Base-by-base conservation (phyloP, 768 basidiomycete species). In the Neoboletus magnificus region DNA sequence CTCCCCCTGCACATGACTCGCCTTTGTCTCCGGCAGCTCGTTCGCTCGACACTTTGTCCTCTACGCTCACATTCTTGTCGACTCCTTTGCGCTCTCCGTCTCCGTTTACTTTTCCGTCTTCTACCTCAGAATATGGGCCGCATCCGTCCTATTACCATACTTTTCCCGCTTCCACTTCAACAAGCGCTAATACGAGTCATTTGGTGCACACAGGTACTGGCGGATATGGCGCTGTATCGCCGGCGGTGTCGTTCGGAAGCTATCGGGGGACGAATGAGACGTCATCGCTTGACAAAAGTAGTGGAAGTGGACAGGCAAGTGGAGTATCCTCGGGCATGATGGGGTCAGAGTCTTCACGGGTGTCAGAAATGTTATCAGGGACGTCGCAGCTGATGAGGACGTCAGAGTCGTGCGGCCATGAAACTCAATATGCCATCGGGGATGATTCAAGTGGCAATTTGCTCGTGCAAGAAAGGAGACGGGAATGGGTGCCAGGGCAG, bases 161-260 rank as follows among this genome's bases (percentile, higher is more conserved):
- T 40, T 50, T 15, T 52, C n/a, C 16, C 12, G 2, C 33, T 32
- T 48, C 55, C 18, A 1, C 32, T 20, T 20, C 53, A 10, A 25
- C 51, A 37, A 29, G 45, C 22, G 27, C 67, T 69, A 10, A 71
- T 40, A 12, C 40, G 2, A 35, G 37, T n/a, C 18, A 12, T 46
- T 16, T 42, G 29, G 9, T 37, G 5, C 16, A 30, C 11, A 41
- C 49, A 72, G 69, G 64, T 11, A 51, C 51, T 16, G 62, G 51
- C 41, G 52, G 49, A 30, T 41, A 61, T 20, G 57, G 56, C 16
- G 59, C 65, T 0, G 55, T 35, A 12, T 70, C 69, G 0, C 69
- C 69, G 0, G 55, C 60, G 4, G 61, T 57, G 29, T 72, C 71
- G 0, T 67, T 55, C 33, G 63, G 55, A 11, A 67, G 63, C 33